Base-by-base conservation (phyloP, 257 asterid species). In the Plantago major region DNA sequence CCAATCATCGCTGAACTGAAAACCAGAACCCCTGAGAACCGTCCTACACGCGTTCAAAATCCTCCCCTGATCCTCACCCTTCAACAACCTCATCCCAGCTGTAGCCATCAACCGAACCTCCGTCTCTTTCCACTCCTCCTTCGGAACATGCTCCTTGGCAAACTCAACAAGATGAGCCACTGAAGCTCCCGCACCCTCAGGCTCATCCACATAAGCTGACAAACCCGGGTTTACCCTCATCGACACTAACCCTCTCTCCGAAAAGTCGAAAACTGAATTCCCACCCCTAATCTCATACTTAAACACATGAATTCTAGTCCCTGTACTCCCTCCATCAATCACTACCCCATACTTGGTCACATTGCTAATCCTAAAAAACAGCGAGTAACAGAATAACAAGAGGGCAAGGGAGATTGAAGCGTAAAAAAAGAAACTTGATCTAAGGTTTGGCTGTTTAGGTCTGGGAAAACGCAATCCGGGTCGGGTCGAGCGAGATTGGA, bases 291-390 rank as follows among this genome's bases (percentile, higher is more conserved):
- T 75, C 64, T 74, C 80, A 67, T 82, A 93, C 60, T 81, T 78
- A 56, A 93, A 89, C 76, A 89, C 97, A 18, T 93, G 97, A 51
- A 89, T 83, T 64, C 99, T 83, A 60, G 92, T 83, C 44, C 99
- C 99, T 7, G 97, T 89, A 70, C 99, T 93, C n/a, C 99, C 99
- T 1, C 99, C 99, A 62, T 93, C 99, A 37, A 93, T 84, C 70
- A 93, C 91, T 62, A 89, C 79, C 69, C 89, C 85, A 64, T 83
- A 89, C 67, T 48, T 75, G 22, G 58, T 64, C 2, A 46, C 73
- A 19, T 38, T 62, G 44, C 45, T 72, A n/a, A 48, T 78, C 19
- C 85, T 78, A 58, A 71, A 83, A 37, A 85, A 42, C 55, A 85
- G 67, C 45, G 85, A 52, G 71, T 79, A 93, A 72, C 83, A 83